Evolutionary conservation across 1,139 yeast genomes (phyloP).

Genomic region (Nakaseomyces bracarensis): DNA sequence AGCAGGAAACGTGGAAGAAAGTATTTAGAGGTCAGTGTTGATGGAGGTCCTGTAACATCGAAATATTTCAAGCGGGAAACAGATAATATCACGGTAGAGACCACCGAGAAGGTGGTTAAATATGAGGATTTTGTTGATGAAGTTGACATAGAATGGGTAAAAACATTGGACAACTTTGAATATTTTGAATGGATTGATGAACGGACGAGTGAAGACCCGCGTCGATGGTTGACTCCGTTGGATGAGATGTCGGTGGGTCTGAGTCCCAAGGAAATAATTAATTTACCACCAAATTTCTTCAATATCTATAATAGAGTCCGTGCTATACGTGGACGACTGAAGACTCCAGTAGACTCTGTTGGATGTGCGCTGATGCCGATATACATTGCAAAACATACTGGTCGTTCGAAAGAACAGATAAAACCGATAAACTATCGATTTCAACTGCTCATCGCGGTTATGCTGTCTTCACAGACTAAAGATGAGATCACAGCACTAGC

Average conservation of each 20-base stretch:
- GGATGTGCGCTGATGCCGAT: slow-evolving; percentile 78
- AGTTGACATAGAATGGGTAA: slow-evolving; percentile 25
- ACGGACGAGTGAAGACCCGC: slow-evolving; percentile 22
- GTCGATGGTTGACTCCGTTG: slow-evolving; percentile 20
- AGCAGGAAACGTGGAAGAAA: slow-evolving; percentile 8
- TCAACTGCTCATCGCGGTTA: slow-evolving; percentile 67
- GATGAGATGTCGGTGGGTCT: slow-evolving; percentile 8
- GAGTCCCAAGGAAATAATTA: slow-evolving; percentile 4
- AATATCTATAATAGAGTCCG: slow-evolving; percentile 55
- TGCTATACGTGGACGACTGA: slow-evolving; percentile 51
- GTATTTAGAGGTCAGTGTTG: slow-evolving; percentile 14
- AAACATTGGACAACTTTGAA: slow-evolving; percentile 20
- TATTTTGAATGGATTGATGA: slow-evolving; percentile 24
- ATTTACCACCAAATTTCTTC: slow-evolving; percentile 42
- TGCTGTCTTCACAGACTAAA: slow-evolving; percentile 87
- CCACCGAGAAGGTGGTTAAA: not conserved
- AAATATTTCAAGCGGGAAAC: slow-evolving; percentile 19
- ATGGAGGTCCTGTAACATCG: slow-evolving; percentile 6
- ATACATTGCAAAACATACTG: slow-evolving; percentile 31
- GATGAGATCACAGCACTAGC: slow-evolving; percentile 79
- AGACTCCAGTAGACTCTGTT: slow-evolving; percentile 81
- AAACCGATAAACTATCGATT: slow-evolving; percentile 49
- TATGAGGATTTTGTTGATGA: slow-evolving; percentile 1
- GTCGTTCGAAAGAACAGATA: slow-evolving; percentile 21
- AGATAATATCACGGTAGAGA: not conserved